phyloP scores from a whole-genome alignment of 2,329 filamentous ascomycete species.

The Fusarium chaquense region DNA sequence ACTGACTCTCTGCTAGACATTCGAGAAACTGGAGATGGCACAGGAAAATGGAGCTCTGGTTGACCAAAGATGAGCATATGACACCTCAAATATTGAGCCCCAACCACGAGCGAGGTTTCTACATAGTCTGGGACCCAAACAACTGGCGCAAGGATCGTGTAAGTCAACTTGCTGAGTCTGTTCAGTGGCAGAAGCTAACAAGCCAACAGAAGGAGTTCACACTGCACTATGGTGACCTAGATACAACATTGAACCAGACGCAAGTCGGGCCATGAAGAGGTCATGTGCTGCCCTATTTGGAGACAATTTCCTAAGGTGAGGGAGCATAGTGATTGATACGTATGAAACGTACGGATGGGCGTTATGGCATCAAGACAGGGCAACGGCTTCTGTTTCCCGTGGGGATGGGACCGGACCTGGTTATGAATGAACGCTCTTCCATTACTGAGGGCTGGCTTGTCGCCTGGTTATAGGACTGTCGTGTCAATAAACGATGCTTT shows the following conservation, averaged over 20 bases:
- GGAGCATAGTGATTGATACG: slow-evolving; percentile 38
- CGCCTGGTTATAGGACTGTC: slow-evolving; percentile 43
- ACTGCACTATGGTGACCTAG: slow-evolving; percentile 71
- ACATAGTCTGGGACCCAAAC: slow-evolving; percentile 73
- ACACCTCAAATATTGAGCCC: slow-evolving; percentile 69
- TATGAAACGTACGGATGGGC: slow-evolving; percentile 46
- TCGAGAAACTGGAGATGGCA: slow-evolving; percentile 77
- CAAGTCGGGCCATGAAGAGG: slow-evolving; percentile 47
- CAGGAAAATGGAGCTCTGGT: slow-evolving; percentile 74
- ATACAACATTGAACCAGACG: slow-evolving; percentile 59
- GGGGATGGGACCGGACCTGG: slow-evolving; percentile 49
- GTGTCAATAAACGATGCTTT: slow-evolving; percentile 48
- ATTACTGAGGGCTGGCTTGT: slow-evolving; percentile 46
- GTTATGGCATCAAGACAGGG: slow-evolving; percentile 50
- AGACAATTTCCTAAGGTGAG: slow-evolving; percentile 26
- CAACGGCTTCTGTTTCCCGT: slow-evolving; percentile 46
- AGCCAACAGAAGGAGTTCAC: slow-evolving; percentile 67
- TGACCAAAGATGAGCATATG: slow-evolving; percentile 76
- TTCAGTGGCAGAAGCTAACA: slow-evolving; percentile 31
- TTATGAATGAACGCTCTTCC: slow-evolving; percentile 50
- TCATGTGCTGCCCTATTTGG: slow-evolving; percentile 7
- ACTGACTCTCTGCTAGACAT: slow-evolving; percentile 59
- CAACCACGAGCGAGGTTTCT: slow-evolving; percentile 73
- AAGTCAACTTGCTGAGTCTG: slow-evolving; percentile 49
- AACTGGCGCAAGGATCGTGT: slow-evolving; percentile 73